A percentile compares a stretch with the other conserved stretches of the same genome.
phyloP scores from a whole-genome alignment of 225 moss, liverwort and hornwort species.

The Neckera pumila region DNA sequence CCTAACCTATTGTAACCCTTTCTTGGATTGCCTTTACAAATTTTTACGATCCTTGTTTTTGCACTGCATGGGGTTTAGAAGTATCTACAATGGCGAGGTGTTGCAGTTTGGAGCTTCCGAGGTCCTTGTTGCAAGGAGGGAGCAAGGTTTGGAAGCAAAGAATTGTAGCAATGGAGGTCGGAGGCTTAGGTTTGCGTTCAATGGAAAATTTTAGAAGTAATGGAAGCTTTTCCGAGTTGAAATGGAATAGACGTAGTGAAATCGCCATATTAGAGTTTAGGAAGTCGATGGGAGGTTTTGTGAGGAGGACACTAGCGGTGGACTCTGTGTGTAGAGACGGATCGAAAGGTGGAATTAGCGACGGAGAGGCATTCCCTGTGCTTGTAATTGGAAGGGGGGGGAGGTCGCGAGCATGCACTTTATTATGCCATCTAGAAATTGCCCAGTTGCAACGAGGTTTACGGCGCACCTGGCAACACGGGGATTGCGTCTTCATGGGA shows the following conservation, averaged over 20 bases:
- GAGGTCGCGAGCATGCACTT: constrained; percentile 85
- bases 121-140: neutral
- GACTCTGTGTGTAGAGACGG: neutral
- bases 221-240: neutral
- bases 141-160: neutral
- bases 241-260: neutral
- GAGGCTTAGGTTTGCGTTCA: neutral
- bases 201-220: neutral
- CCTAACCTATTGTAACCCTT: too few relatives aligned
- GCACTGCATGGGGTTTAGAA: neutral
- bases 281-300: neutral
- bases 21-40: too few relatives aligned
- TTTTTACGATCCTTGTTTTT: neutral
- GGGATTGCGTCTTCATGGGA: constrained; percentile 59
- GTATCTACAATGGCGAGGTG: neutral
- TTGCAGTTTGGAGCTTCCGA: neutral
- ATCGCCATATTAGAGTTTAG: neutral
- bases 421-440: constrained; percentile 61
- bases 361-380: constrained; percentile 10
- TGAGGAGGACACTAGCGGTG: neutral
- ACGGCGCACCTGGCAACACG: constrained; percentile 82
- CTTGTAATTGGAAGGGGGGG: constrained; percentile 81
- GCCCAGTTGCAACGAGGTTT: constrained; percentile 52
- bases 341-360: neutral
- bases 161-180: neutral